Conservation (phyloP, 805 yeast species). For the Teunomyces kruisii region DNA sequence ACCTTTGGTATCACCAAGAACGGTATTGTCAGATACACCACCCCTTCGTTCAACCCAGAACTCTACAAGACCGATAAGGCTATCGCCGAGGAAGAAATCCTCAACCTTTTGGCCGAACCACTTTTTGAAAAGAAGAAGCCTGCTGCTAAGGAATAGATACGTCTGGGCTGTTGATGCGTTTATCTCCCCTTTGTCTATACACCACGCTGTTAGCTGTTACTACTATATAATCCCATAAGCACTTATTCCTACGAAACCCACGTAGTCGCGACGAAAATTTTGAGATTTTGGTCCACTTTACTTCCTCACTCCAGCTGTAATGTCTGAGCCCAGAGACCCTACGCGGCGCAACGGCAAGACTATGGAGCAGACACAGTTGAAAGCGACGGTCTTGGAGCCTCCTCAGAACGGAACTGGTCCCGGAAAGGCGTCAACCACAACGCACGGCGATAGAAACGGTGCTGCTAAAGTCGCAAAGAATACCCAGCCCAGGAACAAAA, state of each 20-base stretch:
- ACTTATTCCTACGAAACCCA: too few relatives aligned
- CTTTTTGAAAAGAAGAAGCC: conserved; percentile 46
- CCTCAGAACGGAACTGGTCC: background rate
- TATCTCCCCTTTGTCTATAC: too few relatives aligned
- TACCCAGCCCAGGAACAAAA: background rate
- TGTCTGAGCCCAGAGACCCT: background rate
- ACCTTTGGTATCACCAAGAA: conserved; percentile 74
- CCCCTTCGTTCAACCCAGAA: conserved; percentile 49
- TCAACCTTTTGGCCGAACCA: conserved; percentile 48
- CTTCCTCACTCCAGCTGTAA: background rate
- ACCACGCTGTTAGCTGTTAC: too few relatives aligned
- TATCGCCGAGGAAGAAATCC: conserved; percentile 50
- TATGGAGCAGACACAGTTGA: background rate
- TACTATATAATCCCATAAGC: too few relatives aligned
- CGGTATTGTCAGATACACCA: conserved; percentile 65
- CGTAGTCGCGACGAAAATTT: conserved; percentile 2
- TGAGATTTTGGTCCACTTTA: background rate
- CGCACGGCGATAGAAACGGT: background rate
- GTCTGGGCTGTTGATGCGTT: too few relatives aligned
- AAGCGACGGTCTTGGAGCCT: background rate
- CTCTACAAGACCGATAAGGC: conserved; percentile 57
- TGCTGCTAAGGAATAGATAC: background rate
- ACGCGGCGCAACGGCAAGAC: background rate
- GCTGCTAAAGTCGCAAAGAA: conserved; percentile 1
- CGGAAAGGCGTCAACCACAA: background rate